Evolutionary conservation across 768 basidiomycete species (phyloP).

Genomic region (Suillus weaverae): DNA sequence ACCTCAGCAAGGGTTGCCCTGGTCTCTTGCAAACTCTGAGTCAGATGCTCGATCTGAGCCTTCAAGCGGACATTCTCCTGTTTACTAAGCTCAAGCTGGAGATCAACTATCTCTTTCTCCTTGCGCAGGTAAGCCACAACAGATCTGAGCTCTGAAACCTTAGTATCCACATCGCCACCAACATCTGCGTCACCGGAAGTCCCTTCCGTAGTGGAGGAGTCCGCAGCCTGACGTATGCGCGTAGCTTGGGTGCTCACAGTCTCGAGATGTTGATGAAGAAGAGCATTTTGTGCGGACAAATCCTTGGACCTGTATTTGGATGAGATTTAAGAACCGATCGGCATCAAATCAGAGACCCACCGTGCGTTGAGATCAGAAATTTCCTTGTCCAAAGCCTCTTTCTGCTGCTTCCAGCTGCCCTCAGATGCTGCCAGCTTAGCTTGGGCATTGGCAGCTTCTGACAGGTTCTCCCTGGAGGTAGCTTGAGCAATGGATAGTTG

Average conservation of each 20-base stretch:
- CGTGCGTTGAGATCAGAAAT: slow-evolving; percentile 67
- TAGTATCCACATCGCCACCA: slow-evolving; percentile 55
- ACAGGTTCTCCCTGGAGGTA: slow-evolving; percentile 55
- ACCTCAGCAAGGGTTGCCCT: slow-evolving; percentile 73
- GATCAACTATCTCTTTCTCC: slow-evolving; percentile 90
- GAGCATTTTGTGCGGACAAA: slow-evolving; percentile 69
- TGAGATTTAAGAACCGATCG: neutral
- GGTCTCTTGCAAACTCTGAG: slow-evolving; percentile 68
- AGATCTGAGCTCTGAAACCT: slow-evolving; percentile 71
- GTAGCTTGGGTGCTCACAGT: slow-evolving; percentile 80
- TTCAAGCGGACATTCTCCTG: slow-evolving; percentile 75
- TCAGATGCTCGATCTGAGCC: slow-evolving; percentile 72
- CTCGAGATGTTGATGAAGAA: slow-evolving; percentile 83
- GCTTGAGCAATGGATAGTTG: slow-evolving; percentile 56
- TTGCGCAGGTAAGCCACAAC: slow-evolving; percentile 82
- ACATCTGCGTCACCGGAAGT: slow-evolving; percentile 45
- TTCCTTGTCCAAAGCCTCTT: slow-evolving; percentile 76
- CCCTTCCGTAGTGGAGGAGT: slow-evolving; percentile 41
- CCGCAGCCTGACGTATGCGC: slow-evolving; percentile 72
- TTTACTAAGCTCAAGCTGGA: slow-evolving; percentile 79
- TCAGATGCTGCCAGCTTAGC: slow-evolving; percentile 73
- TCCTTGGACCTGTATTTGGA: slow-evolving; percentile 59
- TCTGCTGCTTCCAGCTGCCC: slow-evolving; percentile 79
- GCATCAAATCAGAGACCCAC: slow-evolving; percentile 37
- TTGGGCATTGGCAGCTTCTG: slow-evolving; percentile 70